These are phyloP conservation scores for Phanerodontia chrysosporium DNA, from an alignment of 768 basidiomycete species.

Conservation along the genomic window DNA sequence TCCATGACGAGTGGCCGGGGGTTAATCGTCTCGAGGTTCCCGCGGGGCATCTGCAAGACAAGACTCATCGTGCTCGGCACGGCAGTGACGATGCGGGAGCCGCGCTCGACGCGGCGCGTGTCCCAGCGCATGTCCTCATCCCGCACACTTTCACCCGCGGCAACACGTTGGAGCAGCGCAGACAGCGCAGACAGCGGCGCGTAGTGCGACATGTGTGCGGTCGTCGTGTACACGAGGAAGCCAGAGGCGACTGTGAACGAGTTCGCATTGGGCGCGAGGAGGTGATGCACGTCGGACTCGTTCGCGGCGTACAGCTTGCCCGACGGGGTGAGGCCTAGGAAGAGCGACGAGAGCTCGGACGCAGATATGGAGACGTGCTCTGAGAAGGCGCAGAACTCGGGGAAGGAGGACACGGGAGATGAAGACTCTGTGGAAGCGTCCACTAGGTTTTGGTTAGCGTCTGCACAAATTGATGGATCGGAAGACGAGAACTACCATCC, in stretches of 20 bases:
- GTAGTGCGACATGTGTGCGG: constrained; percentile 76
- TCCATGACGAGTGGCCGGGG: constrained; percentile 89
- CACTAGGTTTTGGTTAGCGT: neutral
- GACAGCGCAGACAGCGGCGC: constrained; percentile 44
- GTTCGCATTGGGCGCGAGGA: constrained; percentile 52
- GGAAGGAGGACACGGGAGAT: constrained; percentile 37
- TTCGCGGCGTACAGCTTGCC: constrained; percentile 60
- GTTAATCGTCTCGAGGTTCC: constrained; percentile 93
- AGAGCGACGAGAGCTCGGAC: constrained; percentile 29
- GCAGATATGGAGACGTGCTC: constrained; percentile 23
- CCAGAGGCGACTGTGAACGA: constrained; percentile 73
- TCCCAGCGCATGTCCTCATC: constrained; percentile 41
- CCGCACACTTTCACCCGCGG: neutral
- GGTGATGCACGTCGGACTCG: constrained; percentile 22
- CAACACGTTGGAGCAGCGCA: constrained; percentile 10
- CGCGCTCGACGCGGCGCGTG: constrained; percentile 81
- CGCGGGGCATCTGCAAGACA: constrained; percentile 95
- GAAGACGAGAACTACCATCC: constrained; percentile 18
- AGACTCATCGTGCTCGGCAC: constrained; percentile 86
- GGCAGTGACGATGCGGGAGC: constrained; percentile 82
- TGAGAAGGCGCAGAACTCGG: constrained; percentile 55
- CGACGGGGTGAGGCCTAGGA: constrained; percentile 60
- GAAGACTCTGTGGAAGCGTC: neutral
- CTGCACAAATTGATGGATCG: neutral
- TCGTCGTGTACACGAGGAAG: constrained; percentile 83